phyloP scores from a whole-genome alignment of 768 basidiomycete genomes.

The Trametopsis cervina region DNA sequence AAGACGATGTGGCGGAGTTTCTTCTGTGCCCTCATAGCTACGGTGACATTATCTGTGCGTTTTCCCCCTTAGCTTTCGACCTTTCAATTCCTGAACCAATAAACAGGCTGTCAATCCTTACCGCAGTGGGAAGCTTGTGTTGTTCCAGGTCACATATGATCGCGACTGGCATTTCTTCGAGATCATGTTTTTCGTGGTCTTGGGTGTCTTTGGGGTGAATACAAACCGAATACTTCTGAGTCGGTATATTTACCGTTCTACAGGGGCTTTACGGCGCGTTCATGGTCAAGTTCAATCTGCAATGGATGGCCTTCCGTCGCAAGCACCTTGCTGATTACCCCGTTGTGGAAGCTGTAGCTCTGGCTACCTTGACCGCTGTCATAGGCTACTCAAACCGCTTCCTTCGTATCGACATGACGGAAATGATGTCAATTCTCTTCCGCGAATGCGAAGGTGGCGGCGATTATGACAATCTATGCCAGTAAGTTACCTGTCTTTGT shows the following conservation, averaged over 20 bases:
- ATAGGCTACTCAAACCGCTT: constrained; percentile 94
- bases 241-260: not conserved
- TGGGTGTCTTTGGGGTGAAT: constrained; percentile 91
- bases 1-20: constrained; percentile 99
- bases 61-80: not conserved
- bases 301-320: constrained; percentile 89
- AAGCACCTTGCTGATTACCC: constrained; percentile 82
- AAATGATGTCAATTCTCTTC: constrained; percentile 91
- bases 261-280: constrained; percentile 97
- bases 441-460: constrained; percentile 92
- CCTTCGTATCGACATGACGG: constrained; percentile 95
- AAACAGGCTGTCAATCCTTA: constrained; percentile 94
- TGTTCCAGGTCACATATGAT: constrained; percentile 97
- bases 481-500: constrained; percentile 59
- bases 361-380: constrained; percentile 85
- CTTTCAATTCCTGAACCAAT: not conserved
- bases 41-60: constrained; percentile 89
- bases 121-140: constrained; percentile 92
- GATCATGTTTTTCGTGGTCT: constrained; percentile 90
- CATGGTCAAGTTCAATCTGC: constrained; percentile 93
- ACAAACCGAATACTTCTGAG: not conserved
- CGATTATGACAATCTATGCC: constrained; percentile 89
- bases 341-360: constrained; percentile 80
- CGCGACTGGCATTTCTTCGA: constrained; percentile 99
- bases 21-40: constrained; percentile 94